A percentile compares a stretch with the other conserved stretches of the same genome.
Evolutionary conservation across 2,329 filamentous ascomycete genomes (phyloP).

Genomic region (Neocatenulostroma microsporum): DNA sequence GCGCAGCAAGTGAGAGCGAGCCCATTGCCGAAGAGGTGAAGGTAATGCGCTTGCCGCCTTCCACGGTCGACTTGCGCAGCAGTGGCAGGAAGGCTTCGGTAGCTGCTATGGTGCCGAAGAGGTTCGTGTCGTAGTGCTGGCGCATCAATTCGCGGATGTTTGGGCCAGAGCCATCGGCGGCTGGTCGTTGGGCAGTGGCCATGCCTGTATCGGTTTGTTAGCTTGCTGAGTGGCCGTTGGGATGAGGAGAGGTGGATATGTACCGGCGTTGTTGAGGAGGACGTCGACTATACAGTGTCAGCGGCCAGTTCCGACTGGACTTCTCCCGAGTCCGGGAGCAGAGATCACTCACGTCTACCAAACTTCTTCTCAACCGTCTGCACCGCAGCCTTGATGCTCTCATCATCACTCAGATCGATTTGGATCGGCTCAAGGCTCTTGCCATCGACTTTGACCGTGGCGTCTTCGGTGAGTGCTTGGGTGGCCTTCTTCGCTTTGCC

Average conservation of each 20-base stretch:
- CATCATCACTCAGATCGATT: constrained; percentile 39
- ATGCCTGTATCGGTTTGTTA: constrained; percentile 33
- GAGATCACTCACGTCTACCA: too few species aligned
- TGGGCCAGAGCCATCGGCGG: constrained; percentile 4
- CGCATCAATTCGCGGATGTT: constrained; percentile 15
- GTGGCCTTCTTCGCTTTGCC: constrained; percentile 31
- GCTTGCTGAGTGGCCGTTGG: too few species aligned
- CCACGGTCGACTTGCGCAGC: constrained; percentile 15
- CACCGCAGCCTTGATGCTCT: constrained; percentile 34
- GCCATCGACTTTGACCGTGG: constrained; percentile 19
- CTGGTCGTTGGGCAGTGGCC: constrained; percentile 3
- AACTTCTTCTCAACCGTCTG: constrained; percentile 21
- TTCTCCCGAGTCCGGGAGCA: too few species aligned
- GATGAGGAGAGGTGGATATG: too few species aligned
- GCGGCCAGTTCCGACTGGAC: too few species aligned
- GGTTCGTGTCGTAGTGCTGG: constrained; percentile 22
- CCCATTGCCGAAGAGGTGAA: constrained; percentile 22
- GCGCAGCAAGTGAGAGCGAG: constrained; percentile 11
- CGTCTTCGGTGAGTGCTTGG: constrained; percentile 13
- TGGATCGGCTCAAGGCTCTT: constrained; percentile 32
- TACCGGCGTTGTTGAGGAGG: too few species aligned
- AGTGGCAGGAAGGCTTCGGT: constrained; percentile 24
- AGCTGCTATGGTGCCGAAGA: constrained; percentile 19
- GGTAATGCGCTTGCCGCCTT: constrained; percentile 19
- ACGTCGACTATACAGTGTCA: too few species aligned